Conservation (phyloP, 345 rosid genomes). For the Lumnitzera littorea region DNA sequence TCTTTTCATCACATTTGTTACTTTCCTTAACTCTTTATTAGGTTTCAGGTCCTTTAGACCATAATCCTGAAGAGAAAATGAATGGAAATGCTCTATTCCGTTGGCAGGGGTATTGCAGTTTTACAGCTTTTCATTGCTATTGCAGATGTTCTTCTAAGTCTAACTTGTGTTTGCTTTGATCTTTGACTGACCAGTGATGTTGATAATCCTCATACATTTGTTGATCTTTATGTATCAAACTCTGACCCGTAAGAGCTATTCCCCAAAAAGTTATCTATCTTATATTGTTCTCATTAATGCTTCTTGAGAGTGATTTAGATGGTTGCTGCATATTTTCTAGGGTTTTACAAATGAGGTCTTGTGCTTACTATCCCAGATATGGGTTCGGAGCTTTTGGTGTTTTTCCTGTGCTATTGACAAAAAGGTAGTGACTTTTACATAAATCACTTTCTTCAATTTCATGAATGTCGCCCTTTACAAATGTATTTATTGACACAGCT, state of each 20-base stretch:
- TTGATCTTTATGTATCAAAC: slow-evolving; percentile 76
- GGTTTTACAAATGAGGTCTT: slow-evolving; percentile 56
- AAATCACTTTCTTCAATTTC: neutral
- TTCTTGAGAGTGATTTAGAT: no score
- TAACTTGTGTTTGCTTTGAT: no score
- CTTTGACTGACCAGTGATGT: slow-evolving; percentile 46
- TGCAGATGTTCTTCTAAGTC: no score
- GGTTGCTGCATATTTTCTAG: slow-evolving; percentile 26
- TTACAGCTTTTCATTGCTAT: neutral
- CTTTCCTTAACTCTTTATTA: slow-evolving; percentile 23
- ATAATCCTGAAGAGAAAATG: slow-evolving; percentile 44
- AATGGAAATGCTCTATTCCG: slow-evolving; percentile 69
- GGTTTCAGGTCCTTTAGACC: slow-evolving; percentile 69
- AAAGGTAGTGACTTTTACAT: slow-evolving; percentile 25
- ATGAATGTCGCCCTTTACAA: neutral
- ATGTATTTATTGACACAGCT: slow-evolving; percentile 10
- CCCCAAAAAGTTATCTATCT: neutral
- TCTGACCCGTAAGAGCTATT: slow-evolving; percentile 56
- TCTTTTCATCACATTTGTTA: neutral
- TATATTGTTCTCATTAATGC: neutral
- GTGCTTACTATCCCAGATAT: slow-evolving; percentile 61
- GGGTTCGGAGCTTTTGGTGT: slow-evolving; percentile 79
- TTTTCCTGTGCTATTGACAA: slow-evolving; percentile 52
- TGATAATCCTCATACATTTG: slow-evolving; percentile 86
- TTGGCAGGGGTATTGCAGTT: slow-evolving; percentile 59